Evolutionary conservation across 1,284 basidiomycete genomes (phyloP).

Genomic region (Heterobasidion parviporum): DNA sequence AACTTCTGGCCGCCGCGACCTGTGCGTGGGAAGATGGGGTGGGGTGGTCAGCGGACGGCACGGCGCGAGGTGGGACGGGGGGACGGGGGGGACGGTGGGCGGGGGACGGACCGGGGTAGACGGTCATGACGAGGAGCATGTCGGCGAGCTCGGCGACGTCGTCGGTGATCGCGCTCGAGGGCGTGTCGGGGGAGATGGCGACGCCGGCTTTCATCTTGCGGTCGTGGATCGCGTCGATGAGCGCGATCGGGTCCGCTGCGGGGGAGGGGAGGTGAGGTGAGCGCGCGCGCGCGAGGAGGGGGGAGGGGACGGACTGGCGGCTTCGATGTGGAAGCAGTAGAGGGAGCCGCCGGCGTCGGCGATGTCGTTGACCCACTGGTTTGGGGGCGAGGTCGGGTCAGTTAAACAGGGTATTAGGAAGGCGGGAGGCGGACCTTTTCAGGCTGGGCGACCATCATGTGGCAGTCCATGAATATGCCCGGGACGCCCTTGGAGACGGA

Average conservation of each 20-base stretch:
- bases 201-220: slow-evolving; percentile 87
- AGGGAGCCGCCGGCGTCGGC: slow-evolving; percentile 91
- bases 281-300: not conserved
- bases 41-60: too few relatives aligned
- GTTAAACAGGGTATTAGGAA: not conserved
- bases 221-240: slow-evolving; percentile 72
- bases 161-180: slow-evolving; percentile 78
- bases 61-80: too few relatives aligned
- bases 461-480: slow-evolving; percentile 99
- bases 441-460: slow-evolving; percentile 99
- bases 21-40: slow-evolving; percentile 17
- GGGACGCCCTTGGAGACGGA: slow-evolving; percentile 88
- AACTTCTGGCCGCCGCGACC: slow-evolving; percentile 97
- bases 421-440: slow-evolving; percentile 53
- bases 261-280: not conserved
- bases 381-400: not conserved
- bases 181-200: slow-evolving; percentile 91
- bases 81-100: not conserved
- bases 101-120: slow-evolving; percentile 65
- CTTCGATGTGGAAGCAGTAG: slow-evolving; percentile 98
- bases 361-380: slow-evolving; percentile 92
- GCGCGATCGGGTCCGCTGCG: slow-evolving; percentile 61
- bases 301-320: slow-evolving; percentile 50
- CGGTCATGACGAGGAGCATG: slow-evolving; percentile 97
- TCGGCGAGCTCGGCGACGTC: slow-evolving; percentile 75